Evolutionary conservation across 225 moss, liverwort and hornwort genomes (phyloP).

Genomic region (Takakia lepidozioides): DNA sequence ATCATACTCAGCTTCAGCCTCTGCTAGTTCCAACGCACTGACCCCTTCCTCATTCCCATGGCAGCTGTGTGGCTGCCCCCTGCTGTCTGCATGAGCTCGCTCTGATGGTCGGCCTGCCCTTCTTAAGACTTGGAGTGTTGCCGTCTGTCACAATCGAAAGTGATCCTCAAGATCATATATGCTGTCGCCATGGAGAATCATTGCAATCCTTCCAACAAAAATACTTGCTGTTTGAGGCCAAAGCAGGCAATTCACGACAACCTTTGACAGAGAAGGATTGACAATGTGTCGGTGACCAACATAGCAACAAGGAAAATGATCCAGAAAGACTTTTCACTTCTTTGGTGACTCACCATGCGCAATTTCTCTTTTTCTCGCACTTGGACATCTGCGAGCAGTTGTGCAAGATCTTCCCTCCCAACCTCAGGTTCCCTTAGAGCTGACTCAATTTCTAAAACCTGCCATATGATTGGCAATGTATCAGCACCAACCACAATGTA

Average conservation of each 20-base stretch:
- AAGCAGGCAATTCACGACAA: not conserved
- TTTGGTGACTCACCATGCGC: slow-evolving; percentile 48
- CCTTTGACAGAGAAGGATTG: not conserved
- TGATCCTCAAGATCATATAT: no score
- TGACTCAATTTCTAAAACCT: slow-evolving; percentile 67
- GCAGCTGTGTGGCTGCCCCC: slow-evolving; percentile 25
- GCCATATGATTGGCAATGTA: not conserved
- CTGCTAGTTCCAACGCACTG: slow-evolving; percentile 68
- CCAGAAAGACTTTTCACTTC: no score
- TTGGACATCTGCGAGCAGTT: slow-evolving; percentile 68
- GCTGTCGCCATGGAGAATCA: not conserved
- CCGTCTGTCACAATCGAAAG: no score
- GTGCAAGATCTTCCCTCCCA: slow-evolving; percentile 58
- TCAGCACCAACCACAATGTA: not conserved
- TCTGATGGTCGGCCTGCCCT: slow-evolving; percentile 81
- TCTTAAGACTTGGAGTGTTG: slow-evolving; percentile 74
- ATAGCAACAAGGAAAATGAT: no score
- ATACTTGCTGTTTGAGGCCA: not conserved
- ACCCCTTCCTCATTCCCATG: slow-evolving; percentile 34
- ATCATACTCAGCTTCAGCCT: slow-evolving; percentile 77
- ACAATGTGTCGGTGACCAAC: no score
- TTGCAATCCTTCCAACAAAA: not conserved
- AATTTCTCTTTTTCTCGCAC: slow-evolving; percentile 73
- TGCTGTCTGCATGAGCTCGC: slow-evolving; percentile 36
- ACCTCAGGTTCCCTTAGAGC: slow-evolving; percentile 42